Base-by-base conservation (phyloP, 345 rosid species). In the Lepidium africanum region DNA sequence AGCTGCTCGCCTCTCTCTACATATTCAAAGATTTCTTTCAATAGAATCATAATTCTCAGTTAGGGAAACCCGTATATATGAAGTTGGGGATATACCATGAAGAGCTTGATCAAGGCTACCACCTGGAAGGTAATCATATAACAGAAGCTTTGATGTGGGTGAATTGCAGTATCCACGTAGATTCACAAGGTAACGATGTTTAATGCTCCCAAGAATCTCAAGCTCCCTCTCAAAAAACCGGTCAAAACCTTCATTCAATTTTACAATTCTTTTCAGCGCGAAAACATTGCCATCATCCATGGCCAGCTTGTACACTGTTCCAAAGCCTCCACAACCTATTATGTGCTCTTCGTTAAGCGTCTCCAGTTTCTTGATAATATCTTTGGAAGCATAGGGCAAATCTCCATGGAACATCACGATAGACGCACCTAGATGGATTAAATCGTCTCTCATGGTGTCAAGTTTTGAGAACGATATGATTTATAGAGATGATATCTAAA, bases 391-490 rank as follows among this genome's bases (percentile, higher is more conserved):
- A 69, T 91, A 94, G 11, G 99, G 99, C 81, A 94, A 74, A 75
- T 94, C 97, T 70, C 97, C 99, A 71, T 94, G 96, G 76, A 94
- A 94, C 97, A 94, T 91, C 73, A 94, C 90, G 36, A 94, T 82
- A 16, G 99, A 94, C 58, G 97, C 96, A 74, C 99, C 99, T 94
- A 81, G 63, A 80, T 46, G 37, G 68, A 50, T 51, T 76, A 59
- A 74, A 49, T 48, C 6, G 63, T 63, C 7, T 61, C 45, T 53
- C 49, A 59, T 39, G 27, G 46, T 57, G 54, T 42, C 46, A 53
- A 45, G 23, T 67, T 45, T 43, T 52, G 50, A 10, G 35, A 65
- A 67, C 15, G 16, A 33, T 16, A 59, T 43, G 35, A 46, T 4
- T 10, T 70, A 39, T 60, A 59, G 51, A 63, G 49, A 72, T 46